Conservation (phyloP, 2,329 filamentous ascomycete species). For the Eutypa lata region DNA sequence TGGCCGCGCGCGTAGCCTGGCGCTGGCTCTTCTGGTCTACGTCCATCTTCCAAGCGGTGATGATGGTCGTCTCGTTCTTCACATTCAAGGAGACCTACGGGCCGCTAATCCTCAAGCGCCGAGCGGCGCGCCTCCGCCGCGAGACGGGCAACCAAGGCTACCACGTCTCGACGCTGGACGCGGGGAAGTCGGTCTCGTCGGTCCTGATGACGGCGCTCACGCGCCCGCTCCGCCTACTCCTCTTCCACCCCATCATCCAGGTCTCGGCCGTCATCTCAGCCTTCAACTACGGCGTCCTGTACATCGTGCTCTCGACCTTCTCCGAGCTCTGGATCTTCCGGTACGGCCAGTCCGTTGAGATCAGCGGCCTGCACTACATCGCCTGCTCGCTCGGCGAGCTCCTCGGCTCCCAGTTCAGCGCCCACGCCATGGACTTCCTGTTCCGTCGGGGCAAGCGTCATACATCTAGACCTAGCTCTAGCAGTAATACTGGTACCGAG, state of each 20-base stretch:
- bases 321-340: slow-evolving; percentile 52
- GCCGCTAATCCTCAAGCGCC: slow-evolving; percentile 30
- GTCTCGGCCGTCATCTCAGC: slow-evolving; percentile 52
- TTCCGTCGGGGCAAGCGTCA: slow-evolving; percentile 24
- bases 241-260: slow-evolving; percentile 59
- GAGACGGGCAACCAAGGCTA: slow-evolving; percentile 29
- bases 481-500: neutral
- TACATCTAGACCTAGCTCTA: no score
- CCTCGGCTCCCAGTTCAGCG: slow-evolving; percentile 47
- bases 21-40: slow-evolving; percentile 46
- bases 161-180: slow-evolving; percentile 34
- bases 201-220: slow-evolving; percentile 37
- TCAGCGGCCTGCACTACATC: slow-evolving; percentile 63
- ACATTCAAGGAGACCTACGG: slow-evolving; percentile 38
- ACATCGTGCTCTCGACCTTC: slow-evolving; percentile 62
- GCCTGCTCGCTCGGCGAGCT: slow-evolving; percentile 62
- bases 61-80: slow-evolving; percentile 30
- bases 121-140: slow-evolving; percentile 30
- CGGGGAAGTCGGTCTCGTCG: slow-evolving; percentile 21
- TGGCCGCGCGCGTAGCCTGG: slow-evolving; percentile 34
- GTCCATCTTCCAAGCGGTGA: slow-evolving; percentile 36
- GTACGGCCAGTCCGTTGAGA: slow-evolving; percentile 55
- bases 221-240: slow-evolving; percentile 54
- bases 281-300: slow-evolving; percentile 60
- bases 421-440: slow-evolving; percentile 38